These are phyloP conservation scores for Ophiocordyceps camponoti-floridani DNA, from an alignment of 2,329 filamentous ascomycete species.

Conservation along the genomic window DNA sequence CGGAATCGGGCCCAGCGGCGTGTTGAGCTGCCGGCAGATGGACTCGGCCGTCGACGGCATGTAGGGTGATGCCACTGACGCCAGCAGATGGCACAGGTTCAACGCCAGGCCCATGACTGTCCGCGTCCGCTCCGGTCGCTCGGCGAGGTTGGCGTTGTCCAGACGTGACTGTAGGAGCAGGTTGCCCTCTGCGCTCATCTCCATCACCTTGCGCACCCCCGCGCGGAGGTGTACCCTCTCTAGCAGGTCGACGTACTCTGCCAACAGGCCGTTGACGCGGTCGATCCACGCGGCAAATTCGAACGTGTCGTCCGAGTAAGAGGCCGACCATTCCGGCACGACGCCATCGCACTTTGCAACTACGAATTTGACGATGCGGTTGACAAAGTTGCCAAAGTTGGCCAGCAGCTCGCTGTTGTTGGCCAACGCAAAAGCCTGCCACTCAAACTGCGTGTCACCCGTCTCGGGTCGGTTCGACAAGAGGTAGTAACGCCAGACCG, in stretches of 20 bases:
- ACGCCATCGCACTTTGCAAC: conserved; percentile 57
- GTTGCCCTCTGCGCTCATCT: conserved; percentile 42
- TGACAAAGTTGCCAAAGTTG: conserved; percentile 59
- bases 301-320: conserved; percentile 38
- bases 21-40: conserved; percentile 61
- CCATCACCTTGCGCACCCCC: conserved; percentile 46
- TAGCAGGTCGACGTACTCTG: conserved; percentile 47
- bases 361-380: conserved; percentile 57
- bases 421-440: conserved; percentile 61
- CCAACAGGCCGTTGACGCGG: conserved; percentile 37
- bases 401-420: conserved; percentile 83
- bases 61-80: conserved; percentile 64
- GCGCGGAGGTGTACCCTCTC: conserved; percentile 55
- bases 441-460: conserved; percentile 78
- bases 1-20: conserved; percentile 27
- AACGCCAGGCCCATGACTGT: conserved; percentile 60
- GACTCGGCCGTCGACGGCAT: conserved; percentile 62
- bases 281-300: conserved; percentile 8
- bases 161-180: conserved; percentile 33
- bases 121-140: conserved; percentile 34
- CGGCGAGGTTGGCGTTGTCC: conserved; percentile 35
- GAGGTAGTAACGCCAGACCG: conserved; percentile 90
- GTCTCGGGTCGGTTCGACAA: conserved; percentile 72
- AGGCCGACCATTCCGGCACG: conserved; percentile 43
- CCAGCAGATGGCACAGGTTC: conserved; percentile 69